These are phyloP conservation scores for Dalbergia cultrata DNA, from an alignment of 306 rosid species.

Conservation along the genomic window DNA sequence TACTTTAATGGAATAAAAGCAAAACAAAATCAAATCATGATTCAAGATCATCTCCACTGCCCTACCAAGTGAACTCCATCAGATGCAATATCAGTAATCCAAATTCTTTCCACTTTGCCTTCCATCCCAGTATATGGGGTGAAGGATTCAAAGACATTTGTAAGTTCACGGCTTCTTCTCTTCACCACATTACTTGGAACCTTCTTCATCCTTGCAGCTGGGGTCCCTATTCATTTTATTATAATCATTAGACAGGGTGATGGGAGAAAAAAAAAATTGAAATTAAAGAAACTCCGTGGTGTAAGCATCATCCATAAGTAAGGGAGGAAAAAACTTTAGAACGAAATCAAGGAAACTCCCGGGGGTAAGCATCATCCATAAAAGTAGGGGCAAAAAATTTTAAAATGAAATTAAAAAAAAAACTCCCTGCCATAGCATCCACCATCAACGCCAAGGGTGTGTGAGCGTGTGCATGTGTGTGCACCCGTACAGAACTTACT, in stretches of 20 bases:
- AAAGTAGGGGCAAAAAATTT: no score
- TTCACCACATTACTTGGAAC: constrained; percentile 90
- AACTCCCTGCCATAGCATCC: no score
- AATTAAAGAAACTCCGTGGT: constrained; percentile 1
- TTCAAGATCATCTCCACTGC: constrained; percentile 16
- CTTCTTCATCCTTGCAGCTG: constrained; percentile 98
- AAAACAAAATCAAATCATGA: constrained; percentile 9
- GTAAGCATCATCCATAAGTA: constrained; percentile 5
- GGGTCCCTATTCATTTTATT: constrained; percentile 74
- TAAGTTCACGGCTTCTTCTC: constrained; percentile 93
- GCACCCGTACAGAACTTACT: background rate
- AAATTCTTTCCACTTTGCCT: constrained; percentile 91
- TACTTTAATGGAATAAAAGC: constrained; percentile 20
- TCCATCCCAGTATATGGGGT: constrained; percentile 89
- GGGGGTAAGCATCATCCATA: no score
- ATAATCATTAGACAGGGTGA: constrained; percentile 6
- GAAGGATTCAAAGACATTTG: constrained; percentile 88
- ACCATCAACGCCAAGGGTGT: background rate
- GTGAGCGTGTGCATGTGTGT: background rate
- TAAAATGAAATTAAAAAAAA: no score
- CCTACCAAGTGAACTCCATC: constrained; percentile 95
- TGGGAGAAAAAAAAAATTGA: background rate
- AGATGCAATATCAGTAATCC: constrained; percentile 95
- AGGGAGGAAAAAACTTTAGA: no score
- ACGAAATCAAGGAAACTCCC: no score